Percentiles rank a stretch among this genome's conserved stretches.
phyloP scores from a whole-genome alignment of 2,329 filamentous ascomycete species.

The Colletotrichum karsti region DNA sequence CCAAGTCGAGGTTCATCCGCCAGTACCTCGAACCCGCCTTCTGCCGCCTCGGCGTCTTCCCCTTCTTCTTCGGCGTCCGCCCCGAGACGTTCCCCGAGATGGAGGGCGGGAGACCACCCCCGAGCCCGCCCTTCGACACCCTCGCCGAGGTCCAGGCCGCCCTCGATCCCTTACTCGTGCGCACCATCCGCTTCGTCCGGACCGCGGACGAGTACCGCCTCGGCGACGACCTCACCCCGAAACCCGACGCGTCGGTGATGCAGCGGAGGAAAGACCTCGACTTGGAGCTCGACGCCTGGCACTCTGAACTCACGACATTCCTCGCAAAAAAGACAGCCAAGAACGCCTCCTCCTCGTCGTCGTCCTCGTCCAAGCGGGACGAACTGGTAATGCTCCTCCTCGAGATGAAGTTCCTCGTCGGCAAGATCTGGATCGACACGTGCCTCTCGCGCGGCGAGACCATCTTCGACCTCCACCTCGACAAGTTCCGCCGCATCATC shows the following conservation, averaged over 20 bases:
- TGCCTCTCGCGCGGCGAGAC: constrained; percentile 41
- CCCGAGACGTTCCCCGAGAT: constrained; percentile 34
- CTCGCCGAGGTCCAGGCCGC: constrained; percentile 39
- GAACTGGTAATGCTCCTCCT: constrained; percentile 32
- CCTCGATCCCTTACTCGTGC: constrained; percentile 37
- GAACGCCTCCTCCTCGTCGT: background rate
- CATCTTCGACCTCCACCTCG: constrained; percentile 41
- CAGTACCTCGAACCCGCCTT: constrained; percentile 45
- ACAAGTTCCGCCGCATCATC: constrained; percentile 41
- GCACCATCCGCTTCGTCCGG: constrained; percentile 40
- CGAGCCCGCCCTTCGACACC: constrained; percentile 11
- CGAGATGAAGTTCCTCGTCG: constrained; percentile 40
- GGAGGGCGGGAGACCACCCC: background rate
- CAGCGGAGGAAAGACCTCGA: constrained; percentile 33
- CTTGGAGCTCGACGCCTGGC: constrained; percentile 39
- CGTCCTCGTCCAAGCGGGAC: too few species aligned
- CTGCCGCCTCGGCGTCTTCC: constrained; percentile 47
- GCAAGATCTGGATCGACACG: constrained; percentile 42
- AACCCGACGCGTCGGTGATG: constrained; percentile 29
- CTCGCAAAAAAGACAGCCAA: background rate
- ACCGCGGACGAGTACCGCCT: constrained; percentile 37
- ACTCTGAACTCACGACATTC: constrained; percentile 32
- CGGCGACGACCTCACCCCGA: constrained; percentile 1
- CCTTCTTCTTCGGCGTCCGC: constrained; percentile 45
- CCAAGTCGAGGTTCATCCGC: constrained; percentile 33